Percentiles rank a stretch among this genome's conserved stretches.
Conservation (phyloP, 805 yeast species). For the Candida ulmi region DNA sequence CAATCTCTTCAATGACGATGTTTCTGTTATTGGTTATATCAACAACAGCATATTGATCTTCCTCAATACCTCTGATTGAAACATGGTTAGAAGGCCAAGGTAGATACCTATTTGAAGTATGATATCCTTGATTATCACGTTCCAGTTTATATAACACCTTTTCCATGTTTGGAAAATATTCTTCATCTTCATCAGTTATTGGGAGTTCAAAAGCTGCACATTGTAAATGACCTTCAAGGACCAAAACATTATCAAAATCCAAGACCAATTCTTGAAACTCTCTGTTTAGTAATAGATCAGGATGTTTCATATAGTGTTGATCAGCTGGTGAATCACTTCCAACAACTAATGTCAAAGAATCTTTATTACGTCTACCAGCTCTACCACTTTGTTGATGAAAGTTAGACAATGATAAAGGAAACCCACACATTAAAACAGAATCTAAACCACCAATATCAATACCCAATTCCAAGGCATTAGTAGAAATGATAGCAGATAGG, state of each 20-base stretch:
- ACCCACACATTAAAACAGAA: constrained; percentile 88
- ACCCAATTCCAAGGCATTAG: constrained; percentile 94
- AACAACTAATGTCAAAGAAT: constrained; percentile 79
- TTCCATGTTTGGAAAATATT: constrained; percentile 42
- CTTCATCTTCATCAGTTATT: constrained; percentile 46
- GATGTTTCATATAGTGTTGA: constrained; percentile 72
- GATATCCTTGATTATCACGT: constrained; percentile 41
- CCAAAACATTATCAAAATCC: constrained; percentile 54
- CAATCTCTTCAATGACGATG: constrained; percentile 80
- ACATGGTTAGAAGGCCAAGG: constrained; percentile 83
- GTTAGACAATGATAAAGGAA: constrained; percentile 81
- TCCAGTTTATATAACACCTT: constrained; percentile 29
- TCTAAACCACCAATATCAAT: constrained; percentile 92
- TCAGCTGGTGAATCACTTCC: constrained; percentile 83
- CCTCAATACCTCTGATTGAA: constrained; percentile 78
- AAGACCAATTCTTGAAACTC: constrained; percentile 55
- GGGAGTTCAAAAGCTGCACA: constrained; percentile 93
- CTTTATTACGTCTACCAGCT: constrained; percentile 86
- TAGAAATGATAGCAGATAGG: constrained; percentile 81
- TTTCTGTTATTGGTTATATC: constrained; percentile 78
- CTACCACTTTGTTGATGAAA: constrained; percentile 96
- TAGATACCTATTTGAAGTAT: constrained; percentile 50
- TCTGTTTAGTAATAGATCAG: constrained; percentile 48
- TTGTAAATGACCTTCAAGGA: constrained; percentile 80
- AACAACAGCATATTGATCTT: constrained; percentile 79